These are phyloP conservation scores for Aspergillus tamarii DNA, from an alignment of 2,329 filamentous ascomycete genomes.

Conservation along the genomic window DNA sequence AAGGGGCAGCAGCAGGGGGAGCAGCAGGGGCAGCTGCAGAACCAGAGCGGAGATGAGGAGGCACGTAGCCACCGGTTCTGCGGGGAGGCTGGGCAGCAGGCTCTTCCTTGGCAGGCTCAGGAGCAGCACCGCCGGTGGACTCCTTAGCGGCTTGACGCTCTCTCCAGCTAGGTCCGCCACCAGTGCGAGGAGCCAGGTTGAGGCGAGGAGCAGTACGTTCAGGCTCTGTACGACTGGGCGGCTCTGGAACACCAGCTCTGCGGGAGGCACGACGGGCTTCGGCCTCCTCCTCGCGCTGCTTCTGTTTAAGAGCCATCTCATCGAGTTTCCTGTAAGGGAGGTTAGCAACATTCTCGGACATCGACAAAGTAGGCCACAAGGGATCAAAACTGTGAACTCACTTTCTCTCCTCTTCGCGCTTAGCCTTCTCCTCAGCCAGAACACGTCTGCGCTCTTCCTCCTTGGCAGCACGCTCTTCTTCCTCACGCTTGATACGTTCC, in stretches of 20 bases:
- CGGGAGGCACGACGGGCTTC: constrained; percentile 72
- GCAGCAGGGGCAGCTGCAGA: constrained; percentile 32
- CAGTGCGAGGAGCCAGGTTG: constrained; percentile 55
- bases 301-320: constrained; percentile 67
- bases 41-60: constrained; percentile 44
- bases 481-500: constrained; percentile 78
- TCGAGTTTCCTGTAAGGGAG: constrained; percentile 58
- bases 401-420: constrained; percentile 62
- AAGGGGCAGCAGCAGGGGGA: constrained; percentile 28
- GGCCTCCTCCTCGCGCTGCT: constrained; percentile 84
- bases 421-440: constrained; percentile 70
- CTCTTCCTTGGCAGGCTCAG: constrained; percentile 27
- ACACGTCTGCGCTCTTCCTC: constrained; percentile 80
- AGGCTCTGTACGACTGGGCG: constrained; percentile 51
- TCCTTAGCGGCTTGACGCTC: constrained; percentile 61
- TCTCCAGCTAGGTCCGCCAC: constrained; percentile 57
- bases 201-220: constrained; percentile 59
- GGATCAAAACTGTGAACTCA: constrained; percentile 42
- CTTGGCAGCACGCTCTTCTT: constrained; percentile 77
- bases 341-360: constrained; percentile 36
- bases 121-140: constrained; percentile 29
- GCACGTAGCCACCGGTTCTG: constrained; percentile 41
- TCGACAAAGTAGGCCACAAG: neutral
- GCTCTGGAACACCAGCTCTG: constrained; percentile 55
- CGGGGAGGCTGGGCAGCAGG: constrained; percentile 30